phyloP scores from a whole-genome alignment of 805 yeast species.

The Candida nanaspora region DNA sequence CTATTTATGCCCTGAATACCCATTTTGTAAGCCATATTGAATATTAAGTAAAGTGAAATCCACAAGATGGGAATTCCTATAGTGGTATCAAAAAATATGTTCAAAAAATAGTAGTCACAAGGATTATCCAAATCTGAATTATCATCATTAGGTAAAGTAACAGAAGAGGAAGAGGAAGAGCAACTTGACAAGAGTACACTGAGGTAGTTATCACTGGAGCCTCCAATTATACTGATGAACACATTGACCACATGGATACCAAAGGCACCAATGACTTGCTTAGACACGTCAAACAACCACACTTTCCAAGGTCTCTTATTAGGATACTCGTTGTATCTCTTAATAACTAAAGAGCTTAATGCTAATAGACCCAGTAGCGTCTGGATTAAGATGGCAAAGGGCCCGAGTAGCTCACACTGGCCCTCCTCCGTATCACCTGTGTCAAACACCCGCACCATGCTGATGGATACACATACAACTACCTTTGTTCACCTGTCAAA shows the following conservation, averaged over 20 bases:
- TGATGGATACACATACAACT: not conserved
- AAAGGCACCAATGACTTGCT: constrained; percentile 82
- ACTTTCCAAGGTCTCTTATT: constrained; percentile 69
- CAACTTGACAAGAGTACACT: not conserved
- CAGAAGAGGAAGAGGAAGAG: not conserved
- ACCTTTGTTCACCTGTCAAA: not conserved
- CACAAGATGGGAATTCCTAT: constrained; percentile 83
- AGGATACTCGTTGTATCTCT: constrained; percentile 70
- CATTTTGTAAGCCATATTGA: constrained; percentile 34
- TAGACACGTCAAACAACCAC: constrained; percentile 86
- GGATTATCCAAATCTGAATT: constrained; percentile 41
- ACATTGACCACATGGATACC: constrained; percentile 79
- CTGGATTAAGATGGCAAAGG: constrained; percentile 79
- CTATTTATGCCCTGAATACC: constrained; percentile 42
- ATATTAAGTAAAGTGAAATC: constrained; percentile 44
- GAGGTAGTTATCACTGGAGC: constrained; percentile 12
- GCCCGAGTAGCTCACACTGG: constrained; percentile 70
- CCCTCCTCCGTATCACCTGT: constrained; percentile 9
- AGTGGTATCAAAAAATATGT: constrained; percentile 85
- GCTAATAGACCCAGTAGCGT: constrained; percentile 70
- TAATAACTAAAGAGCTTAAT: constrained; percentile 61
- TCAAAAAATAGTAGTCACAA: constrained; percentile 93
- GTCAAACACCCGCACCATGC: too few relatives aligned
- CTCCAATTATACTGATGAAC: constrained; percentile 55
- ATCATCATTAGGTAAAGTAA: not conserved